Evolutionary conservation across 2,329 filamentous ascomycete species (phyloP), one percentile per base, ranked within the genome.

Genomic region (Fusarium avenaceum): DNA sequence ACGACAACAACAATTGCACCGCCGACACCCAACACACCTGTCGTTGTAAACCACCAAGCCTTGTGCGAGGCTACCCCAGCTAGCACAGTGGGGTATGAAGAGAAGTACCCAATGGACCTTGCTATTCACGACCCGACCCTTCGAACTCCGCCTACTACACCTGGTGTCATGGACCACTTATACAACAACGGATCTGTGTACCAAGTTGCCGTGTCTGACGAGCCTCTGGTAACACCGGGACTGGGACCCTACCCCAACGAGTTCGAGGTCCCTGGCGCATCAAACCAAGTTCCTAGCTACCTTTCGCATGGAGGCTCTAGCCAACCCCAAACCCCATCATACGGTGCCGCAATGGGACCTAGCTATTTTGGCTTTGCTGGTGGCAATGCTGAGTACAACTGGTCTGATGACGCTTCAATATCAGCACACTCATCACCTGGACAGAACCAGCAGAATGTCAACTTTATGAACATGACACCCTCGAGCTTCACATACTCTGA

Each of bases 61-160:
- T 47, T 79, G 33, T 78, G 78, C 7, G 84, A 85, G 57, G 77
- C 79, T 17, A 76, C 78, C 4, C 76, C 80, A 11, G 76, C 80
- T 6, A 79, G 67, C 49, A 60, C 75, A 14, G 71, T 78, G 42
- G 76, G 76, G 45, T 57, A 77, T 3, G 71, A 76, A 35, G 65
- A 70, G 28, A 79, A 79, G 63, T 74, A 72, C 46, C 66, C 75
- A 2, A 70, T 76, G 14, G 74, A 76, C 33, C 56, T 76, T 50
- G 63, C 67, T n/a, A 46, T 76, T 35, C 81, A 74, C 22, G 82
- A 85, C 63, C 77, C 80, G 20, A 82, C 82, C 19, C 76, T 86
- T 48, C 84, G 84, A 69, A 87, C 85, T 7, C 85, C 85, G 15
- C 85, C 85, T 4, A 82, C 80, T 6, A 87, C 85, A 2, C 85